phyloP scores from a whole-genome alignment of 1,139 yeast species.

The Torulaspora globosa region DNA sequence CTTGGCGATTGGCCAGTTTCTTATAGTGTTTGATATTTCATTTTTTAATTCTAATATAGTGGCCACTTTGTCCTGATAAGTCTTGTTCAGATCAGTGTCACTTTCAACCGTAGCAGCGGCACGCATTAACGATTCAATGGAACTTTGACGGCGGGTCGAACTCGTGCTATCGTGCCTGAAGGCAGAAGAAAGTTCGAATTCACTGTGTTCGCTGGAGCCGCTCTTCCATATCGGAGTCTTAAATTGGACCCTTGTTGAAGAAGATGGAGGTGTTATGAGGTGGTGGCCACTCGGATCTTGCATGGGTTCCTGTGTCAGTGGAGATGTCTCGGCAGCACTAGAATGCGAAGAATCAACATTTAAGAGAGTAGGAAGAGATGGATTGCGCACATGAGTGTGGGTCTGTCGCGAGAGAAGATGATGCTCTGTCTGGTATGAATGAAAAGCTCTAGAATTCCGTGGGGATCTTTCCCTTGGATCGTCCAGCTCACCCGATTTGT shows the following conservation, averaged over 20 bases:
- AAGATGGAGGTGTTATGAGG: constrained; percentile 11
- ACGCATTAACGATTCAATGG: constrained; percentile 22
- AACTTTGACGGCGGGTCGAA: constrained; percentile 13
- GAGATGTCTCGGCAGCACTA: constrained; percentile 5
- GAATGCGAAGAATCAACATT: constrained; percentile 6
- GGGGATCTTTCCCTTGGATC: neutral
- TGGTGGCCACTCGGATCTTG: constrained; percentile 8
- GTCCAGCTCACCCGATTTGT: neutral
- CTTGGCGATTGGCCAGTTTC: constrained; percentile 15
- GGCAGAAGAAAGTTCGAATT: constrained; percentile 4
- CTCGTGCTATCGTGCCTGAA: constrained; percentile 4
- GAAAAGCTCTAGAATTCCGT: neutral
- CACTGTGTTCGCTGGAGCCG: constrained; percentile 1
- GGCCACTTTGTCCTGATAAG: constrained; percentile 16
- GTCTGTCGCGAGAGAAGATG: constrained; percentile 12
- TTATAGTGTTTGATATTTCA: constrained; percentile 13
- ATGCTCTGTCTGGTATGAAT: constrained; percentile 1
- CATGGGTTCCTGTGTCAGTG: neutral
- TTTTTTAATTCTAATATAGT: constrained; percentile 18
- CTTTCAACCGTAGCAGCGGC: constrained; percentile 18
- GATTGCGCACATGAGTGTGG: constrained; percentile 6
- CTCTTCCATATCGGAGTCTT: constrained; percentile 12
- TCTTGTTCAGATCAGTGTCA: constrained; percentile 10
- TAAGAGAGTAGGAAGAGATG: constrained; percentile 15
- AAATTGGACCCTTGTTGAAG: constrained; percentile 10